Evolutionary conservation across 2,329 filamentous ascomycete genomes (phyloP), one percentile per base, ranked within the genome.

Genomic region (Stachybotrys elegans): DNA sequence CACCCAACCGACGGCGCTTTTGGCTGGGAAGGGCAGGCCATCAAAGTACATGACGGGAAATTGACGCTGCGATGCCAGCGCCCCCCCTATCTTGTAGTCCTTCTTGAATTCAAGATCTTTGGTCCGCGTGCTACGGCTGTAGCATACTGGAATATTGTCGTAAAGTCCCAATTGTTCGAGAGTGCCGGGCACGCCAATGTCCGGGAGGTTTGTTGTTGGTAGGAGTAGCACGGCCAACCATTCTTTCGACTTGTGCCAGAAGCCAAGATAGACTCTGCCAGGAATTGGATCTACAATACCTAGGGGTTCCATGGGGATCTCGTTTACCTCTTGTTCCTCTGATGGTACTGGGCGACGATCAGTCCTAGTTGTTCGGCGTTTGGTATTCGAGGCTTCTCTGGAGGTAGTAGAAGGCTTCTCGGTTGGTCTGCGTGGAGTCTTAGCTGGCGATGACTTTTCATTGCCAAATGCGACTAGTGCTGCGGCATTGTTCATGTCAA

Each of bases 1-100:
- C 6, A 54, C 41, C 53, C 53, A 55, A 23, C 48, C 48, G 4
- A 54, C 48, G 1, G 50, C 44, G 34, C 52, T 53, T n/a, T 46
- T 49, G 5, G 34, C 25, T 2, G 52, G 51, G 37, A 54, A 54
- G 6, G 43, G 34, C 4, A 35, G 36, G 3, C 53, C 48, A n/a
- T 55, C 50, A 43, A 55, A 55, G 38, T 49, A 51, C 32, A 55
- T 50, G 22, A 51, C 42, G 0, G 52, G 53, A 21, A 53, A 55
- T 23, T 49, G 42, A 3, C 53, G 50, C 16, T 48, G 40, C 5
- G 39, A 27, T 3, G 47, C 46, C 7, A 45, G 39, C 16, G 21
- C 2, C 12, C 45, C 46, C 1, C 47, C 45, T 4, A 44, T 25
- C 13, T 49, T 39, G 12, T 53, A 55, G 4, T 23, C 38, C n/a